Evolutionary conservation across 2,329 filamentous ascomycete species (phyloP).

Genomic region (Penicillium decumbens): DNA sequence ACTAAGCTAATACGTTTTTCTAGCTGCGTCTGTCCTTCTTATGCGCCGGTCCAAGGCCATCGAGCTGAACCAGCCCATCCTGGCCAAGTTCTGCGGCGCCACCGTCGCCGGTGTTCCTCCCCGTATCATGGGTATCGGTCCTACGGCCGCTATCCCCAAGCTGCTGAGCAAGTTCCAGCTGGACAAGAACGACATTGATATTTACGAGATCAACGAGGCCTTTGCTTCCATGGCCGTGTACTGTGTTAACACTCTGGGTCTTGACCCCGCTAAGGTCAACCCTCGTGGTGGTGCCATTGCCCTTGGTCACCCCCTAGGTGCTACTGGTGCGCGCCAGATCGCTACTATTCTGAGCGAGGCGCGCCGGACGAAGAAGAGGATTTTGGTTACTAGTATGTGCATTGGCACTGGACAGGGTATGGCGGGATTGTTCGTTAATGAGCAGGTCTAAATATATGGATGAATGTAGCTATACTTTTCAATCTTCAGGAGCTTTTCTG

Average conservation of each 20-base stretch:
- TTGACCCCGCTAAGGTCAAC: slow-evolving; percentile 72
- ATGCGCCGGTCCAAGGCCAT: slow-evolving; percentile 93
- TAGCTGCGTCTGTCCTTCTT: slow-evolving; percentile 76
- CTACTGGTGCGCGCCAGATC: slow-evolving; percentile 83
- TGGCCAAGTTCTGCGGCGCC: slow-evolving; percentile 90
- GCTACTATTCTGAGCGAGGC: slow-evolving; percentile 86
- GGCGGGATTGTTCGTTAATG: slow-evolving; percentile 63
- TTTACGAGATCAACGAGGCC: slow-evolving; percentile 94
- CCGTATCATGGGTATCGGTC: slow-evolving; percentile 86
- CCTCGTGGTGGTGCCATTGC: slow-evolving; percentile 91
- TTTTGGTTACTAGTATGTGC: slow-evolving; percentile 88
- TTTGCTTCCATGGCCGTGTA: slow-evolving; percentile 98
- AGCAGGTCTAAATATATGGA: slow-evolving; percentile 45
- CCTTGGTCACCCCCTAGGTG: slow-evolving; percentile 82
- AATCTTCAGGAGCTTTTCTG: not conserved
- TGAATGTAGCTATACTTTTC: not conserved
- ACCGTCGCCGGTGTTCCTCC: slow-evolving; percentile 87
- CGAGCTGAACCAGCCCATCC: slow-evolving; percentile 80
- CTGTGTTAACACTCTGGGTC: slow-evolving; percentile 65
- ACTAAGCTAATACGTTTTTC: not conserved
- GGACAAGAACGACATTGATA: slow-evolving; percentile 74
- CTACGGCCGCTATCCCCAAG: slow-evolving; percentile 65
- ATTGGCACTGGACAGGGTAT: slow-evolving; percentile 65
- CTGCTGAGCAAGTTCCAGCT: slow-evolving; percentile 76
- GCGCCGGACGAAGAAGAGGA: slow-evolving; percentile 79